Evolutionary conservation across 2,329 filamentous ascomycete species (phyloP).

Genomic region (Aspergillus uvarum): DNA sequence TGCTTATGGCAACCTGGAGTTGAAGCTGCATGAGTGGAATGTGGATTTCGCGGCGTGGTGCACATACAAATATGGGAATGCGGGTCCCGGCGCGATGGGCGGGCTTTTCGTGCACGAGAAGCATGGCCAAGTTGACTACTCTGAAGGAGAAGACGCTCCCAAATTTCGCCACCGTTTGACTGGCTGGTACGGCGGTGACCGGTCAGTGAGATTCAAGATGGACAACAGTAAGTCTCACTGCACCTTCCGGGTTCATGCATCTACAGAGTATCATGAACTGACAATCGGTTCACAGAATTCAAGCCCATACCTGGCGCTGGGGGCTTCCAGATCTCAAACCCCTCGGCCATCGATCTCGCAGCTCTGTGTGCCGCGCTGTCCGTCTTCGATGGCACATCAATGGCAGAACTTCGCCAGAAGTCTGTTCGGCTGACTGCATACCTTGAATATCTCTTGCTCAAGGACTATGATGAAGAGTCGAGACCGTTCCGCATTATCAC

Average conservation of each 20-base stretch:
- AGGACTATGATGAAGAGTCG: constrained; percentile 34
- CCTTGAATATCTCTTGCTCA: constrained; percentile 64
- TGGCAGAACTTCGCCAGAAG: constrained; percentile 66
- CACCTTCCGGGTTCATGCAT: neutral
- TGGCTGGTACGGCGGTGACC: constrained; percentile 84
- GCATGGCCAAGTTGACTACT: constrained; percentile 55
- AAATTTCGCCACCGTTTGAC: constrained; percentile 65
- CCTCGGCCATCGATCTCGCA: constrained; percentile 72
- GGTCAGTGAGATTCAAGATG: constrained; percentile 75
- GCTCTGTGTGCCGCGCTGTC: constrained; percentile 68
- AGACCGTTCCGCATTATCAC: constrained; percentile 64
- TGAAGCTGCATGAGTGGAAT: constrained; percentile 79
- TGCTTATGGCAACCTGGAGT: constrained; percentile 75
- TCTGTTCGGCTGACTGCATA: constrained; percentile 72
- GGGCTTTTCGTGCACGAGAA: constrained; percentile 76
- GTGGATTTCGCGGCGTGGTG: constrained; percentile 92
- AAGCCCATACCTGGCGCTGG: constrained; percentile 73
- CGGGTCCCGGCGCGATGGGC: constrained; percentile 75
- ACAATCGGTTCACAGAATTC: constrained; percentile 52
- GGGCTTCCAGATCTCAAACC: constrained; percentile 80
- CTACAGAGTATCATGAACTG: constrained; percentile 5
- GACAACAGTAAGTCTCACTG: constrained; percentile 54
- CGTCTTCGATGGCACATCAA: constrained; percentile 70
- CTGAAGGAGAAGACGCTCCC: constrained; percentile 42
- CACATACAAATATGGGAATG: constrained; percentile 90